Evolutionary conservation across 164 flowering plant genomes (phyloP).

Genomic region (Houttuynia cordata): DNA sequence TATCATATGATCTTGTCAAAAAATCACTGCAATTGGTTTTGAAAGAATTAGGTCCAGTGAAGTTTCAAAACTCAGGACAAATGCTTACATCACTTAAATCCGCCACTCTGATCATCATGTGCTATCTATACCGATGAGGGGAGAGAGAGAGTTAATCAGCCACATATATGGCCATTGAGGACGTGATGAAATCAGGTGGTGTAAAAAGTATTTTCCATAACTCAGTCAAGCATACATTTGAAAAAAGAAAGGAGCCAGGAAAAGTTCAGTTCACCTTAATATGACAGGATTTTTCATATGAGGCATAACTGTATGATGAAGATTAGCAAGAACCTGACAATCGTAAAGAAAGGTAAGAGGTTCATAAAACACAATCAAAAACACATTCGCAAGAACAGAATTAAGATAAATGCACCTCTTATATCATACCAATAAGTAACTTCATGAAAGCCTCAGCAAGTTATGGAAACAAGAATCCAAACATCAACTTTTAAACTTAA

Average conservation of each 20-base stretch:
- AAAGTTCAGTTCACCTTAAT: slow-evolving; percentile 63
- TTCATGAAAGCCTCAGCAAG: no score
- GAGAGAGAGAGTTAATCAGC: no score
- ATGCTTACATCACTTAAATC: background rate
- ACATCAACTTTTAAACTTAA: no score
- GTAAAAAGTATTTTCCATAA: no score
- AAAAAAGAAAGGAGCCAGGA: background rate
- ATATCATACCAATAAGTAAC: background rate
- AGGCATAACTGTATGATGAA: slow-evolving; percentile 76
- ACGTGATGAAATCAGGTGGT: no score
- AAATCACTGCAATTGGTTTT: slow-evolving; percentile 65
- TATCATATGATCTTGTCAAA: slow-evolving; percentile 88
- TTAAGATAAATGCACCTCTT: background rate
- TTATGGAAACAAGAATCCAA: background rate
- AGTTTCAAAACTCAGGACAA: background rate
- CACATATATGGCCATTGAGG: no score
- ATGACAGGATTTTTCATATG: slow-evolving; percentile 62
- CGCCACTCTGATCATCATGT: background rate
- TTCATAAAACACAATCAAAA: no score
- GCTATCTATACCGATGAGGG: no score
- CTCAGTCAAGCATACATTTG: background rate
- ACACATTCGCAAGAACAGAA: background rate
- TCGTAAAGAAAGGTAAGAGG: background rate
- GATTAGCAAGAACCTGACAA: slow-evolving; percentile 66
- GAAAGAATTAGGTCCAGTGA: background rate